Evolutionary conservation across 148 eudicot genomes (phyloP), one percentile per base, ranked within the genome.

Genomic region (Chenopodium suecicum): DNA sequence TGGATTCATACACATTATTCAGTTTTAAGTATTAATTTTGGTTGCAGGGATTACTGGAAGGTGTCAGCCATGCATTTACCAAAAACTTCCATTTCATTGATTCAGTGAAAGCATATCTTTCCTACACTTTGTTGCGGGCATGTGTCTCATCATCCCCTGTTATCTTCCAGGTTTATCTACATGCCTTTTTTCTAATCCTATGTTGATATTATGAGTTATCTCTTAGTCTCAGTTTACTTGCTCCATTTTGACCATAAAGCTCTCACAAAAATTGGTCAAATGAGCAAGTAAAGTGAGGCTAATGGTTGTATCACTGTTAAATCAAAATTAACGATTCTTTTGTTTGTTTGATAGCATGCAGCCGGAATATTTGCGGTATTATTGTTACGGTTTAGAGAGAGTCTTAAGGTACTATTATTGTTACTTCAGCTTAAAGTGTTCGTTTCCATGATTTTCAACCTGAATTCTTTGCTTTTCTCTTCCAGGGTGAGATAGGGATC

Each of bases 401-500:
- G 91, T 85, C 94, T 94, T 25, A 96, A 96, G 89, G 99, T 95
- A 87, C 77, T 78, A 13, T n/a, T 73, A 27, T 16, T n/a, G 1
- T 50, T 63, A 7, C 54, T 54, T 27, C 54, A 54, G 29, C 22
- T 52, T 70, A 16, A 73, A 22, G 41, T 37, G 71, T 62, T 50
- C 72, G 68, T 41, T 82, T 62, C 27, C 20, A 27, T 72, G 60
- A 52, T 32, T 73, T 80, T 76, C 20, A 69, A 70, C 37, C 80
- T 83, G 73, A 65, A 62, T 66, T 20, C 62, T 64, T 25, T 79
- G 37, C 58, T 74, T 63, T 34, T 69, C 66, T n/a, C 82, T 83
- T 88, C 78, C 88, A 96, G 99, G 97, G 95, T 77, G 99, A 94
- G 89, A 94, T 96, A 81, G 95, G 97, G 75, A 87, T 96, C 83